phyloP scores from a whole-genome alignment of 805 yeast genomes.

The Starmerella geochares region DNA sequence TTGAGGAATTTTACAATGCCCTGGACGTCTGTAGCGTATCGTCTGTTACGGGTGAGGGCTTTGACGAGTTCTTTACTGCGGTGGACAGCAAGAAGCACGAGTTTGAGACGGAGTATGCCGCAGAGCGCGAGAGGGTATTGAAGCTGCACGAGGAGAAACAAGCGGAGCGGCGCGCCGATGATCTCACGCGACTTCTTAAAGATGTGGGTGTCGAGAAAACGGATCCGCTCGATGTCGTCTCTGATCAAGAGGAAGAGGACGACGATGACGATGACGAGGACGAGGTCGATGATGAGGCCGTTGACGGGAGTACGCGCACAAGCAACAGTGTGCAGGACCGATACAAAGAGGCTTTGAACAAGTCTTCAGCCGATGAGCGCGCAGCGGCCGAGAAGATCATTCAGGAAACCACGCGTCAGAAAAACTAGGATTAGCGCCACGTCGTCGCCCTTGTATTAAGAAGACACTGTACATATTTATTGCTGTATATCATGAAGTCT shows the following conservation, averaged over 20 bases:
- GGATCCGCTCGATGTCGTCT: constrained; percentile 43
- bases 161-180: constrained; percentile 57
- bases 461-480: constrained; percentile 1
- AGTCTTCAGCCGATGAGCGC: constrained; percentile 17
- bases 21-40: constrained; percentile 89
- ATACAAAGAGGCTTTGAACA: constrained; percentile 30
- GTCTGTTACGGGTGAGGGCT: constrained; percentile 86
- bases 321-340: constrained; percentile 10
- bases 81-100: constrained; percentile 83
- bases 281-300: not conserved
- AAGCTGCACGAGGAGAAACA: constrained; percentile 70
- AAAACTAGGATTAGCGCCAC: not conserved
- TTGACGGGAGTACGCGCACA: not conserved
- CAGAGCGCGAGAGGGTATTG: constrained; percentile 73
- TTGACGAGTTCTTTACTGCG: constrained; percentile 77
- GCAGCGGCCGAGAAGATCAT: constrained; percentile 22
- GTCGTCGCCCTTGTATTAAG: no score
- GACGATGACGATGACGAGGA: constrained; percentile 22
- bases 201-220: constrained; percentile 62
- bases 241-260: constrained; percentile 43
- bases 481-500: not conserved
- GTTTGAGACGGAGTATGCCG: constrained; percentile 68
- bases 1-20: constrained; percentile 91
- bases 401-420: not conserved
- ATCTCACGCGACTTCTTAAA: constrained; percentile 64